phyloP scores from a whole-genome alignment of 169 alveolate genomes.

The Besnoitia besnoiti region DNA sequence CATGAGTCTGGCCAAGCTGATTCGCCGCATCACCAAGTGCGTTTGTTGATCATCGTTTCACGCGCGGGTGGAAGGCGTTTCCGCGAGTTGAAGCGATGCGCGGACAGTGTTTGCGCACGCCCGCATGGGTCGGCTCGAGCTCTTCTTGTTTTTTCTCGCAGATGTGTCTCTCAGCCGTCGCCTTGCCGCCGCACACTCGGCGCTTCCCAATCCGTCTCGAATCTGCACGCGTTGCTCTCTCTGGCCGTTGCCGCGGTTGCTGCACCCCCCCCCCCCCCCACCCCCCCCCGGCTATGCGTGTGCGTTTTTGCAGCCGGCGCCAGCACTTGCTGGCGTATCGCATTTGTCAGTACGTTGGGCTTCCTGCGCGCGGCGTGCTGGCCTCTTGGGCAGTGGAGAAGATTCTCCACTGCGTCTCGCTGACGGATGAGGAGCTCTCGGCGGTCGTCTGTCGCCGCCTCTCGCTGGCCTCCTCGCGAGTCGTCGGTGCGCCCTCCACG shows the following conservation, averaged over 20 bases:
- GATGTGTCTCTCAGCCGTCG: no score
- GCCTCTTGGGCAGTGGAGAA: conserved; percentile 79
- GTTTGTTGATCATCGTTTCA: not conserved
- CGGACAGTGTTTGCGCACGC: no score
- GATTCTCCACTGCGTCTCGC: conserved; percentile 73
- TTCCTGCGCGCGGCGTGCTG: conserved; percentile 71
- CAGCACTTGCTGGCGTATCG: conserved; percentile 78
- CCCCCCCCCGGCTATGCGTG: no score
- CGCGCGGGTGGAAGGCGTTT: no score
- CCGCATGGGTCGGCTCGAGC: no score
- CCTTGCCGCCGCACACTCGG: no score
- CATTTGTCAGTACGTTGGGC: conserved; percentile 80
- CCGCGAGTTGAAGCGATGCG: no score
- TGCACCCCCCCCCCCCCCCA: no score
- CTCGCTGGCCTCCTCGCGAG: conserved; percentile 39
- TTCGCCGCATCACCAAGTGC: conserved; percentile 34
- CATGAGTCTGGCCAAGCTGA: conserved; percentile 68
- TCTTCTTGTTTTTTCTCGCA: no score
- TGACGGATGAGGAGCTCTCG: conserved; percentile 79
- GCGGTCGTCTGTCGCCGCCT: conserved; percentile 60
- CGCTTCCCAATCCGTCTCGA: no score
- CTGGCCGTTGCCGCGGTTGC: no score
- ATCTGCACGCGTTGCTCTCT: no score
- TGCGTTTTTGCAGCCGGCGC: conserved; percentile 60
- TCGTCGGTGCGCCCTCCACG: conserved; percentile 46